Base-by-base conservation (phyloP, 768 basidiomycete species). In the Chalciporus chontae region DNA sequence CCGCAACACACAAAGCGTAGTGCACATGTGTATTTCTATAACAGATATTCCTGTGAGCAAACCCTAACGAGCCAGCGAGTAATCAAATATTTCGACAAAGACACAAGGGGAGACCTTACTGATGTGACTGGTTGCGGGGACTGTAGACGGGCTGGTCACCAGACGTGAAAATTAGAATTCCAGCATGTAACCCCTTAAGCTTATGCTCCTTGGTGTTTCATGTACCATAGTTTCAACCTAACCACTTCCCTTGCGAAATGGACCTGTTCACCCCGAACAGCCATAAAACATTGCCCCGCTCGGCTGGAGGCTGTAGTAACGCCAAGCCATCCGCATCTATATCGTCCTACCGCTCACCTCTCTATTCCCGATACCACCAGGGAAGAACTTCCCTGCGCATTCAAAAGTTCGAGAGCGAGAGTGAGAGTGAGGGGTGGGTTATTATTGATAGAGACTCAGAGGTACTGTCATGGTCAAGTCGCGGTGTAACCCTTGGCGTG, bases 241-340 rank as follows among this genome's bases (percentile, higher is more conserved):
- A 29, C 34, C 23, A 32, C 15, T 17, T 17, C 34, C 44, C 39
- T 36, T 43, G 24, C 24, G 8, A 23, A n/a, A 24, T 55, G 60
- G 53, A 34, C 43, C 36, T 55, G 55, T 53, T 48, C 44, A 4
- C 50, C 45, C 7, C 51, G 40, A 51, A 46, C 37, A 39, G 34
- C 44, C n/a, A 41, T 39, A 24, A 34, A 46, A 40, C 45, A 54
- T 51, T 54, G 57, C 47, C 53, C 43, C 51, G 54, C 9, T 38
- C 27, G 11, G 45, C 8, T 32, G 31, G 32, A 3, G 23, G 21
- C 19, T 9, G 5, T n/a, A 3, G 15, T 36, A 26, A 24, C 43
- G 40, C 41, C 51, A 42, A 46, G 48, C 43, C 27, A 38, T 26
- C 21, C 18, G 7, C 23, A 15, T 21, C 10, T 29, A n/a, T 13